Evolutionary conservation across 495 filamentous ascomycete species (phyloP), one percentile per base, ranked within the genome.

Genomic region (Clavariopsis aquatica): DNA sequence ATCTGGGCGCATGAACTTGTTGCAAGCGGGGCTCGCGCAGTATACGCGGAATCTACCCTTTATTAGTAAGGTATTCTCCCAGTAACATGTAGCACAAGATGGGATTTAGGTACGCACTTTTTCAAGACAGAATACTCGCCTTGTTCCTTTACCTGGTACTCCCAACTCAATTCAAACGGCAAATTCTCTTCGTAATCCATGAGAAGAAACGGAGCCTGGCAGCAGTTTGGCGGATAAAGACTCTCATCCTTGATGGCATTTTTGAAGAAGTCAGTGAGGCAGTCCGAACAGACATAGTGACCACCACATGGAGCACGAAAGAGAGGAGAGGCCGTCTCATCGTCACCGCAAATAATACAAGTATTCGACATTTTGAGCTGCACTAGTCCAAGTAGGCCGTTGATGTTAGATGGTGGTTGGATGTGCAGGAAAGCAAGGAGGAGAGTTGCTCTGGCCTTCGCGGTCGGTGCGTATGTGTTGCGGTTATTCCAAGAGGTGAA

Each of bases 141-240:
- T 2, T 6, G 10, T 34, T 62, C 59, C n/a, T 62, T 62, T 13
- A 52, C 28, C 23, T 58, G n/a, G 36, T 49, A 64, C 24, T 69
- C 28, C 52, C 23, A 56, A 15, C 15, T 29, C 2, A 62, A 20
- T 17, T 65, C 51, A 1, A 43, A 45, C 0, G 52, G 49, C 5
- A 65, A 24, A 24, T 46, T 46, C 10, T 69, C 27, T 52, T 57
- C 38, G 26, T 27, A 69, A 0, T 64, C 52, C 17, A 49, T 47
- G 1, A 69, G 38, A 6, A 69, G 26, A 10, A 69, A 29, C 1
- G 65, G 12, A 10, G 52, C 19, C 0, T 17, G 3, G 28, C 66
- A 69, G 57, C 66, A 69, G 12, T 26, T 28, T 13, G 66, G 66
- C 1, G 56, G 66, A 51, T 69, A 69, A 9, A 49, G 34, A 8